Conservation (phyloP, 805 yeast species). For the Candida takata region DNA sequence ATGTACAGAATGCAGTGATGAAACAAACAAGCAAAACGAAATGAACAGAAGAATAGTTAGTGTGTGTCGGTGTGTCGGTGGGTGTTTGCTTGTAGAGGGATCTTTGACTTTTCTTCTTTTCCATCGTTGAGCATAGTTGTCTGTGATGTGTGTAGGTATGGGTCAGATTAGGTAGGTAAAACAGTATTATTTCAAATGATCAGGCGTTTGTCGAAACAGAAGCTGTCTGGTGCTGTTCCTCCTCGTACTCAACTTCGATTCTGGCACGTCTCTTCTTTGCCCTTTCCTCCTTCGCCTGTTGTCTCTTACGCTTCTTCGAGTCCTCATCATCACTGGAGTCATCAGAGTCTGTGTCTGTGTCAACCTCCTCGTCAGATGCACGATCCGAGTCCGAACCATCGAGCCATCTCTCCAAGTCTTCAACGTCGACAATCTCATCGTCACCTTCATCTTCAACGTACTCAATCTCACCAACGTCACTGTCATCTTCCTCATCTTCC, state of each 20-base stretch:
- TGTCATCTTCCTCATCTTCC: slow-evolving; percentile 42
- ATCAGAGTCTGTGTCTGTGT: slow-evolving; percentile 28
- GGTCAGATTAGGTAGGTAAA: too few relatives aligned
- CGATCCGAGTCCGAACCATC: slow-evolving; percentile 42
- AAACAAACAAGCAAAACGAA: too few relatives aligned
- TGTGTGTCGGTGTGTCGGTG: too few relatives aligned
- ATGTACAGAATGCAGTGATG: too few relatives aligned
- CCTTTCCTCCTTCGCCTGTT: slow-evolving; percentile 32
- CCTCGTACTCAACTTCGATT: slow-evolving; percentile 81
- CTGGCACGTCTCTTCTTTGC: slow-evolving; percentile 54
- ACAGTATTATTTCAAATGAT: too few relatives aligned
- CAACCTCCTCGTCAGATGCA: slow-evolving; percentile 24
- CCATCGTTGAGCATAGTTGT: too few relatives aligned
- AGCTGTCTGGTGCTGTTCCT: slow-evolving; percentile 40
- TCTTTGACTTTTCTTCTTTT: too few relatives aligned
- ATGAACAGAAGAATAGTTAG: too few relatives aligned
- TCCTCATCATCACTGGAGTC: slow-evolving; percentile 33
- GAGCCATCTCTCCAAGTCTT: slow-evolving; percentile 87
- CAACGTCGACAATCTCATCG: slow-evolving; percentile 88
- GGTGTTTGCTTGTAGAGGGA: too few relatives aligned
- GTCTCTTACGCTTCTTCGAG: slow-evolving; percentile 29
- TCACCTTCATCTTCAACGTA: slow-evolving; percentile 87
- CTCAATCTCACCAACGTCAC: slow-evolving; percentile 73
- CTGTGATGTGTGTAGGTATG: too few relatives aligned
- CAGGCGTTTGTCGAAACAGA: slow-evolving; percentile 4